Conservation (phyloP, 2,329 filamentous ascomycete genomes). For the Pyrenochaeta sp. region DNA sequence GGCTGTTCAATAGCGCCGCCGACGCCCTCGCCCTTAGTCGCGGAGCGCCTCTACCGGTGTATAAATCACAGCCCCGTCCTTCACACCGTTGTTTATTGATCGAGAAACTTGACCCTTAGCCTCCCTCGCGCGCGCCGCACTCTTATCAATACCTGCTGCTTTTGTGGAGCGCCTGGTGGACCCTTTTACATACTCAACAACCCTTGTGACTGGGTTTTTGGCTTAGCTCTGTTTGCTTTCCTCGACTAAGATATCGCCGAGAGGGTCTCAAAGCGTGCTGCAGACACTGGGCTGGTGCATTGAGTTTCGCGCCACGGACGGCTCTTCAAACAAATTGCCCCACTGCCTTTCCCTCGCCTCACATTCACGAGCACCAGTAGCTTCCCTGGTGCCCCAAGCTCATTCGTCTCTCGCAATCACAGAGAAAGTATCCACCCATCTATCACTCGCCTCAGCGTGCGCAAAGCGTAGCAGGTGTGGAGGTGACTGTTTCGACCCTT, state of each 20-base stretch:
- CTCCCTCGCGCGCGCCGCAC: not conserved
- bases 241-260: conserved; percentile 12
- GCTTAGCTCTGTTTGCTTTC: conserved; percentile 10
- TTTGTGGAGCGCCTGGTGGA: conserved; percentile 21
- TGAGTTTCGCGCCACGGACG: conserved; percentile 30
- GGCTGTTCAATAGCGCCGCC: not conserved
- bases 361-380: conserved; percentile 11
- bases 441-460: conserved; percentile 8
- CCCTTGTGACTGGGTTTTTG: conserved; percentile 12
- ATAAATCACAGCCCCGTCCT: not conserved
- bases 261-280: conserved; percentile 14
- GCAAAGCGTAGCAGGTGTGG: not conserved
- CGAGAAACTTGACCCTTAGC: not conserved
- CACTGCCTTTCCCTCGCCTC: conserved; percentile 12
- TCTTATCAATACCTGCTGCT: conserved; percentile 16
- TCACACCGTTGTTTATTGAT: not conserved
- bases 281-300: conserved; percentile 26
- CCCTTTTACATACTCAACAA: conserved; percentile 11
- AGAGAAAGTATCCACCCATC: conserved; percentile 1
- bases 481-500: not conserved
- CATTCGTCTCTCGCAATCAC: conserved; percentile 16
- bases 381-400: conserved; percentile 15
- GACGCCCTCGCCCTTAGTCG: not conserved
- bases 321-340: conserved; percentile 32
- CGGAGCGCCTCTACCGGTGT: not conserved